Conservation (phyloP, 106 monocot species). For the Dioscorea alata region DNA sequence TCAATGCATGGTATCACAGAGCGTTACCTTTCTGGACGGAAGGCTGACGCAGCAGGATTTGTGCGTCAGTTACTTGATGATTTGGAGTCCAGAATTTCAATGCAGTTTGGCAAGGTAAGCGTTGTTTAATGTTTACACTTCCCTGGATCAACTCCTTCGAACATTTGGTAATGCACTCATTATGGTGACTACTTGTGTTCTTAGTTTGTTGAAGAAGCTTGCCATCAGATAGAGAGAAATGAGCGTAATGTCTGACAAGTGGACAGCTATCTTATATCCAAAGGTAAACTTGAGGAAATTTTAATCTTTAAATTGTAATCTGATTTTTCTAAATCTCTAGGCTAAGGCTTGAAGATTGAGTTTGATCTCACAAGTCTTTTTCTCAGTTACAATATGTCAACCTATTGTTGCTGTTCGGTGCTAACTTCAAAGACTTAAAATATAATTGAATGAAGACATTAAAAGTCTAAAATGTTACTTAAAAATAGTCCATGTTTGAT, state of each 20-base stretch:
- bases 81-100: slow-evolving; percentile 79
- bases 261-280: slow-evolving; percentile 89
- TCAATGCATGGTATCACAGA: slow-evolving; percentile 99
- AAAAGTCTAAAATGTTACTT: too few species aligned
- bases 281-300: slow-evolving; percentile 33
- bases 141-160: neutral
- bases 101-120: slow-evolving; percentile 71
- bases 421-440: too few species aligned
- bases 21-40: slow-evolving; percentile 94
- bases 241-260: slow-evolving; percentile 78
- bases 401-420: too few species aligned
- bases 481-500: too few species aligned
- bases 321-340: too few species aligned
- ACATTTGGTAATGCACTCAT: neutral
- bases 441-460: too few species aligned
- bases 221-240: slow-evolving; percentile 92
- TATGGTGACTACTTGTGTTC: slow-evolving; percentile 2
- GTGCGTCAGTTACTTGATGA: slow-evolving; percentile 88
- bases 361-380: too few species aligned
- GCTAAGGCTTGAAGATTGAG: too few species aligned
- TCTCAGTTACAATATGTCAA: too few species aligned
- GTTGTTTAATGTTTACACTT: neutral
- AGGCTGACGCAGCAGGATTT: slow-evolving; percentile 99
- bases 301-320: too few species aligned
- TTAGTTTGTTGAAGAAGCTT: slow-evolving; percentile 99